Percentiles rank a stretch among this genome's conserved stretches.
These are phyloP conservation scores for Dujonia santamariae DNA, from an alignment of 1,139 yeast species.

Conservation along the genomic window DNA sequence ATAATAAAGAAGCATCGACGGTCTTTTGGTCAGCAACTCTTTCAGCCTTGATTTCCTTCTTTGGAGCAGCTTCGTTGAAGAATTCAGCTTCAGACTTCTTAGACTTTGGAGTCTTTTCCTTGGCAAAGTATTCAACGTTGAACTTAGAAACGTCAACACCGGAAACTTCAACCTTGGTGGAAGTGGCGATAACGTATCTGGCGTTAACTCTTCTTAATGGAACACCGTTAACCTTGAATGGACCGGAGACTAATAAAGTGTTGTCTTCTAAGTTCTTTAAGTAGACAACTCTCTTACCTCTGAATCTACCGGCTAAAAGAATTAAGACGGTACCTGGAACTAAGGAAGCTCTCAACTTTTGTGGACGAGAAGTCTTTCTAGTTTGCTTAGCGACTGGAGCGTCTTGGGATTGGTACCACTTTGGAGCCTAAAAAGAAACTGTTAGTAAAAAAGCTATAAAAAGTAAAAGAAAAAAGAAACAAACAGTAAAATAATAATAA, in stretches of 20 bases:
- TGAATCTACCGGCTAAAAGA: constrained; percentile 99
- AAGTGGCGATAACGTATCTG: constrained; percentile 98
- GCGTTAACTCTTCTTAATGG: constrained; percentile 99
- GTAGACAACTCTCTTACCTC: constrained; percentile 99
- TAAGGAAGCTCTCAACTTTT: constrained; percentile 93
- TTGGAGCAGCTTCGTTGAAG: constrained; percentile 84
- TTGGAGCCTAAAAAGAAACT: constrained; percentile 61
- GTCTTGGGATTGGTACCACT: constrained; percentile 96
- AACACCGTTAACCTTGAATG: constrained; percentile 99
- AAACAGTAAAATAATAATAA: constrained; percentile 1
- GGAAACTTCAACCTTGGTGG: constrained; percentile 81
- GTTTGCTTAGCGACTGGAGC: constrained; percentile 80
- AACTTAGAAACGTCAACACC: constrained; percentile 88
- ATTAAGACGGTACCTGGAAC: constrained; percentile 99
- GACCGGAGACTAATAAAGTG: constrained; percentile 98
- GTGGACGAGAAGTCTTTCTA: constrained; percentile 93
- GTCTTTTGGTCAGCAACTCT: constrained; percentile 98
- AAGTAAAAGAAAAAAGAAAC: not conserved
- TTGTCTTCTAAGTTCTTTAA: constrained; percentile 97
- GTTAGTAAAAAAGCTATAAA: constrained; percentile 31
- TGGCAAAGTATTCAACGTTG: constrained; percentile 95
- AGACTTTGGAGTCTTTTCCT: constrained; percentile 82
- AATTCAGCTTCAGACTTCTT: constrained; percentile 91
- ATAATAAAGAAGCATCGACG: constrained; percentile 90
- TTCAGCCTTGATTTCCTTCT: constrained; percentile 89